Base-by-base conservation (phyloP, 306 rosid species). In the Vicia villosa region DNA sequence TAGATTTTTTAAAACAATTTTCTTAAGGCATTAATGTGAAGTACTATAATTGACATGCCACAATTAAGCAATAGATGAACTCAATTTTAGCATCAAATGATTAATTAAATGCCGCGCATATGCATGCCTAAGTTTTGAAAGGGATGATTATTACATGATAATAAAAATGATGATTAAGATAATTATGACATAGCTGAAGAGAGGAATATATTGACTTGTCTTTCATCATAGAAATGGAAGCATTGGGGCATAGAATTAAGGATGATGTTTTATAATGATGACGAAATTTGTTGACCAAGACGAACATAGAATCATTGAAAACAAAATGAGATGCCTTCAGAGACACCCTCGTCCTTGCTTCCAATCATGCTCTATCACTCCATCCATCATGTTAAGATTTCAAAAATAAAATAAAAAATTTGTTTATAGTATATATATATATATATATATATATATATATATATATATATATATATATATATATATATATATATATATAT, bases 281-380 rank as follows among this genome's bases (percentile, higher is more conserved):
- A 68, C 36, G 36, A 77, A 65, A 42, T n/a, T 50, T 68, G 72
- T 83, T 78, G 85, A 85, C 88, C 86, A 68, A 59, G 57, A 67
- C 74, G 66, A 19, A 50, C 56, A 52, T 52, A 52, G 9, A 52
- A 52, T 52, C 16, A 61, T 52, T 20, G 51, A 40, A 45, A 68
- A 36, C 47, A 2, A 68, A 72, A 42, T 21, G 51, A 60, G 59
- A 74, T 72, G 66, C 79, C 87, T 83, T 87, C 70, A 68, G 20
- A 67, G 32, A 70, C 66, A 68, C 55, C 82, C 81, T 79, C 81
- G 41, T 77, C 63, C 83, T 79, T 85, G 84, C 72, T 75, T 51
- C 77, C 86, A 82, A 55, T 55, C 62, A 55, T 55, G 38, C 10
- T 14, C 19, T 55, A 10, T 55, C 62, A 13, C 17, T 12, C 11